phyloP scores from a whole-genome alignment of 2,329 filamentous ascomycete genomes.

The Parascedosporium putredinis region DNA sequence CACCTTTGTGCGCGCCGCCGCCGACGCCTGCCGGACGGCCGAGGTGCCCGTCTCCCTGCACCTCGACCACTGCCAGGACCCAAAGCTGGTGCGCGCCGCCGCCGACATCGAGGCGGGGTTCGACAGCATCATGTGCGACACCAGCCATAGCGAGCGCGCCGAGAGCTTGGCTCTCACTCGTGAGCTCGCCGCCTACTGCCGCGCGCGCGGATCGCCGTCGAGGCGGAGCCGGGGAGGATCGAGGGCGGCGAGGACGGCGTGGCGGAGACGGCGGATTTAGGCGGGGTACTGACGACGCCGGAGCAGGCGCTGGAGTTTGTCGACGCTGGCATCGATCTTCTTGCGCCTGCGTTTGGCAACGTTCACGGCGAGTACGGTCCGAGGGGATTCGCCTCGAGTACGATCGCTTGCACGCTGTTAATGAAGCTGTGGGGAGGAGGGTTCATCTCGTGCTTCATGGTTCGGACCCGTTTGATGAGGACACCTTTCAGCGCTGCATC shows the following conservation, averaged over 20 bases:
- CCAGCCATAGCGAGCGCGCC: too few species aligned
- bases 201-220: too few species aligned
- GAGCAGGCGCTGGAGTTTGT: conserved; percentile 58
- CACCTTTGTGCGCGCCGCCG: too few species aligned
- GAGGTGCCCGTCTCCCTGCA: too few species aligned
- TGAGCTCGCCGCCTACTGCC: too few species aligned
- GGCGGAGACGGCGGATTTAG: conserved; percentile 40
- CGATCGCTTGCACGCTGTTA: conserved; percentile 31
- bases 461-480: conserved; percentile 41
- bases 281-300: conserved; percentile 49
- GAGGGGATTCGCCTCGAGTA: conserved; percentile 54
- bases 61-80: too few species aligned
- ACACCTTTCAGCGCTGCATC: conserved; percentile 41
- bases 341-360: conserved; percentile 68
- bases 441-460: conserved; percentile 42
- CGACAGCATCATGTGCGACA: too few species aligned
- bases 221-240: conserved; percentile 58
- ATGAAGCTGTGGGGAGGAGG: conserved; percentile 21
- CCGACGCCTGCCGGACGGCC: too few species aligned
- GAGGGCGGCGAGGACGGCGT: conserved; percentile 61
- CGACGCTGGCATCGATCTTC: conserved; percentile 59
- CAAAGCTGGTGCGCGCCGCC: too few species aligned
- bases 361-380: conserved; percentile 65
- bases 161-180: too few species aligned
- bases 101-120: too few species aligned